Base-by-base conservation (phyloP, 805 yeast genomes). In the Candida cerambycidarum region DNA sequence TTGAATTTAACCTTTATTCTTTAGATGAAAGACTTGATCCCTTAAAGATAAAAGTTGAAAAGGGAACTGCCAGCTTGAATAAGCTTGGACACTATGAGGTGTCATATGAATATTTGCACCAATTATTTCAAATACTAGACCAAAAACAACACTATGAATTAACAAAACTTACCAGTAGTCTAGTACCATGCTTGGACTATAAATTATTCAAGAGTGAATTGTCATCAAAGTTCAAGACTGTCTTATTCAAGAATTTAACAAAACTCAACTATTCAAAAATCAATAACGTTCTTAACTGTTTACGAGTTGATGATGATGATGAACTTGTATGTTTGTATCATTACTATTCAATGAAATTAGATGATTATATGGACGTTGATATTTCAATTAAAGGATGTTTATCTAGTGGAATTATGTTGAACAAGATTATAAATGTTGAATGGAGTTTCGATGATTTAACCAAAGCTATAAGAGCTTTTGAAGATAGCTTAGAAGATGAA, bases 1-100 rank as follows among this genome's bases (percentile, higher is more conserved):
- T 63, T 21, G 77, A 72, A 43, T 50, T 52, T 10, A 43, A 52
- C 8, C 41, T 65, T 12, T 46, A 58, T 19, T 23, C 42, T 31
- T n/a, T 19, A 15, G 30, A 21, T 32, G 15, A 21, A 10, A 9
- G 2, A n/a, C n/a, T n/a, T n/a, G n/a, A n/a, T n/a, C n/a, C n/a
- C 3, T 13, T 27, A 12, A 17, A 29, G 35, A 29, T n/a, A 21
- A 28, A 28, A 30, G 28, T 17, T 7, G 25, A 27, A 16, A 18
- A 19, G 14, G 38, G 10, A 5, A 15, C 23, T 15, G 29, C 7
- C 12, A 14, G 8, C 13, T 21, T 34, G 10, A 24, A 13, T 15
- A 21, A 34, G 16, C 6, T 24, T 5, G 28, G 25, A 14, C 5
- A 38, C n/a, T 7, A 6, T 16, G 9, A 29, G 8, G 23, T 18